These are phyloP conservation scores for Waltergamsia citrina DNA, from an alignment of 2,329 filamentous ascomycete species.

Conservation along the genomic window DNA sequence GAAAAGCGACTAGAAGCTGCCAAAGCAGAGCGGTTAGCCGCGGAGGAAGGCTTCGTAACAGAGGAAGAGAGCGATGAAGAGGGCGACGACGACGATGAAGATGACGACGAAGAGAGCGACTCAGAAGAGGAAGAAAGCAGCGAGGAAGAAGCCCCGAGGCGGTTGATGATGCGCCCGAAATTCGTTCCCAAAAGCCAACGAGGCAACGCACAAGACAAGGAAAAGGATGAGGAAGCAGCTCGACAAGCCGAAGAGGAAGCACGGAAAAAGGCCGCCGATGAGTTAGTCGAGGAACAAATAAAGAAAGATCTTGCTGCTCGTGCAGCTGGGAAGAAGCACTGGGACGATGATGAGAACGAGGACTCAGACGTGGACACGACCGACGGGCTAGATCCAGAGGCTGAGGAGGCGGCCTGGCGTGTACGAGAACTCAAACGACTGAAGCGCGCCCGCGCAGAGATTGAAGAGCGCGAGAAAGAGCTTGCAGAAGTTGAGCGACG, in stretches of 20 bases:
- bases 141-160: constrained; percentile 47
- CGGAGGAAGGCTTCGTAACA: constrained; percentile 55
- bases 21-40: constrained; percentile 32
- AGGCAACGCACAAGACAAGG: constrained; percentile 17
- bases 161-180: constrained; percentile 52
- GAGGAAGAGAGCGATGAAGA: constrained; percentile 27
- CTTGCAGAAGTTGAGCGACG: constrained; percentile 83
- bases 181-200: constrained; percentile 53
- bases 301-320: constrained; percentile 70
- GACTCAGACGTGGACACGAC: constrained; percentile 78
- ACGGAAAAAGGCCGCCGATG: constrained; percentile 62
- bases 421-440: constrained; percentile 83
- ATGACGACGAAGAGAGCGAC: constrained; percentile 27
- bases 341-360: constrained; percentile 69
- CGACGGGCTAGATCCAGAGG: constrained; percentile 77
- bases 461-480: constrained; percentile 77
- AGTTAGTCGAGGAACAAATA: constrained; percentile 80
- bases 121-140: constrained; percentile 37
- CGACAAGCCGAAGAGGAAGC: constrained; percentile 46
- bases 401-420: constrained; percentile 88
- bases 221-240: constrained; percentile 22
- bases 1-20: constrained; percentile 35
- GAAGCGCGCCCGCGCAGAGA: constrained; percentile 74
- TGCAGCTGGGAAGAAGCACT: constrained; percentile 70
- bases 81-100: constrained; percentile 20